Percentiles rank a stretch among this genome's conserved stretches.
phyloP scores from a whole-genome alignment of 2,329 filamentous ascomycete species.

The Fusarium metavorans region DNA sequence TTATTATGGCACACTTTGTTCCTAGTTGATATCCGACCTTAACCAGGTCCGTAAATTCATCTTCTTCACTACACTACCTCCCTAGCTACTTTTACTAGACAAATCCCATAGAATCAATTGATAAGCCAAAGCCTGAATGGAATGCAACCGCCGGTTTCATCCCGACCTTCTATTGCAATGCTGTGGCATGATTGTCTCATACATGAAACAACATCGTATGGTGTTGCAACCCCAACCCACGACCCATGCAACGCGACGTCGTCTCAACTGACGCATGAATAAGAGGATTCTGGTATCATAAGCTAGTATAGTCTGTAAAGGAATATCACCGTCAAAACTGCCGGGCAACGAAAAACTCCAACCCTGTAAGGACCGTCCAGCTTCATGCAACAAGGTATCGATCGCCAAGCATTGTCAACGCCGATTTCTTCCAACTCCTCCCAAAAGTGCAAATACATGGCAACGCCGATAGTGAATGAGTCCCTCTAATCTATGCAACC shows the following conservation, averaged over 20 bases:
- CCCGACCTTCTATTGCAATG: background rate
- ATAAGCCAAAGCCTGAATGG: slow-evolving; percentile 11
- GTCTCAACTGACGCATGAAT: slow-evolving; percentile 15
- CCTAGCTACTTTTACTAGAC: slow-evolving; percentile 12
- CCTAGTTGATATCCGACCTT: slow-evolving; percentile 42
- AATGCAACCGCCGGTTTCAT: slow-evolving; percentile 13
- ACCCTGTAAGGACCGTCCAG: slow-evolving; percentile 25
- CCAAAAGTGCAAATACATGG: slow-evolving; percentile 3
- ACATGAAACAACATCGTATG: slow-evolving; percentile 38
- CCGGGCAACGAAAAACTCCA: slow-evolving; percentile 14
- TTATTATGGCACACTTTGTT: slow-evolving; percentile 36
- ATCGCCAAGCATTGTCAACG: slow-evolving; percentile 3
- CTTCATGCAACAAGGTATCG: slow-evolving; percentile 14
- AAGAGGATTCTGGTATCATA: slow-evolving; percentile 38
- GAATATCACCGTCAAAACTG: slow-evolving; percentile 5
- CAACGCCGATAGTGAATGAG: slow-evolving; percentile 1
- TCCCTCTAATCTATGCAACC: slow-evolving; percentile 21
- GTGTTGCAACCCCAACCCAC: slow-evolving; percentile 29
- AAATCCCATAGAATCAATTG: slow-evolving; percentile 30
- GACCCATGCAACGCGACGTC: slow-evolving; percentile 25
- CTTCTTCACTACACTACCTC: slow-evolving; percentile 22
- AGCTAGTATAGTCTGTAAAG: slow-evolving; percentile 16
- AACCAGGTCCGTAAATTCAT: slow-evolving; percentile 29
- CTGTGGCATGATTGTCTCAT: slow-evolving; percentile 23
- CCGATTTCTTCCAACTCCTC: slow-evolving; percentile 17